Percentiles rank a stretch among this genome's conserved stretches.
These are phyloP conservation scores for Beauveria sp. DNA, from an alignment of 2,329 filamentous ascomycete species.

Conservation along the genomic window DNA sequence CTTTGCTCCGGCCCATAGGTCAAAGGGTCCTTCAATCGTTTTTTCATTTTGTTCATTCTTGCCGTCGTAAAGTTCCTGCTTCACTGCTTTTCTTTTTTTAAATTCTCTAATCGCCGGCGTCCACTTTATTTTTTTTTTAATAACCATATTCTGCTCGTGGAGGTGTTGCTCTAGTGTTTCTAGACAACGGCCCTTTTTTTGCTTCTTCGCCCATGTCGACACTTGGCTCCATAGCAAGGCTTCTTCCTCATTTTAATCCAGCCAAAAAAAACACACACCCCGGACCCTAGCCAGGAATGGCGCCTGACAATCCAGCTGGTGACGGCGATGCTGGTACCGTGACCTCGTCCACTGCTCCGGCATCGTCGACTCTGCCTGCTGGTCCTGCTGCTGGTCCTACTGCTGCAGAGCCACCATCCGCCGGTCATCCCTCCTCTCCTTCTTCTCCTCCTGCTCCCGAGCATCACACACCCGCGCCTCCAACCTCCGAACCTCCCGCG, in stretches of 20 bases:
- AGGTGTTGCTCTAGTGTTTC: conserved; percentile 9
- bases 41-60: neutral
- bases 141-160: neutral
- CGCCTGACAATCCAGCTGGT: conserved; percentile 6
- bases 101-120: neutral
- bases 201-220: conserved; percentile 9
- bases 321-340: conserved; percentile 7
- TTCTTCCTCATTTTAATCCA: conserved; percentile 9
- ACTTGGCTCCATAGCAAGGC: conserved; percentile 9
- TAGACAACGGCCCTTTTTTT: neutral
- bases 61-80: neutral
- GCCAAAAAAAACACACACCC: conserved; percentile 6
- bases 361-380: conserved; percentile 7
- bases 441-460: conserved; percentile 3
- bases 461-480: neutral
- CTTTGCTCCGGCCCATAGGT: neutral
- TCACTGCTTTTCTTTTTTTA: neutral
- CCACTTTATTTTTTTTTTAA: neutral
- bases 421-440: conserved; percentile 5
- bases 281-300: conserved; percentile 10
- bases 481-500: neutral
- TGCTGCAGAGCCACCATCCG: neutral
- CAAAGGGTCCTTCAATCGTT: neutral
- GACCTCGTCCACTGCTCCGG: conserved; percentile 1
- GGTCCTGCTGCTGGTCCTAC: neutral